Evolutionary conservation across 2,329 filamentous ascomycete genomes (phyloP).

Genomic region (Pseudogymnoascus sp.): DNA sequence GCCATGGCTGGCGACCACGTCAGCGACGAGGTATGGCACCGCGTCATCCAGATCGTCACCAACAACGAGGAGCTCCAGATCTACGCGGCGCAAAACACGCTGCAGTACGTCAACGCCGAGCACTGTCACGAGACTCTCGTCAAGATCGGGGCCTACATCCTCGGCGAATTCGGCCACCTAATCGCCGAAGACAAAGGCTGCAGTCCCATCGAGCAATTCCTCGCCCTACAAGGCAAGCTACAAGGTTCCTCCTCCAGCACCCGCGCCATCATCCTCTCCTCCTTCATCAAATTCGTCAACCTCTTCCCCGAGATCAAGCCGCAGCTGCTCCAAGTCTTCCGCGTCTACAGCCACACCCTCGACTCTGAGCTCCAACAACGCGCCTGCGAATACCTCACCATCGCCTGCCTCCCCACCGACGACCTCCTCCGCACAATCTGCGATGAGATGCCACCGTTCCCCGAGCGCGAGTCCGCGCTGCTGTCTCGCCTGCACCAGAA

Average conservation of each 20-base stretch:
- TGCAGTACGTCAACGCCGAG: slow-evolving; percentile 86
- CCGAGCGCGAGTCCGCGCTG: slow-evolving; percentile 84
- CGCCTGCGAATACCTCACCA: slow-evolving; percentile 85
- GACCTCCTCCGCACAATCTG: slow-evolving; percentile 88
- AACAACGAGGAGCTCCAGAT: slow-evolving; percentile 98
- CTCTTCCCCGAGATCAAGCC: slow-evolving; percentile 97
- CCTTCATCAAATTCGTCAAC: slow-evolving; percentile 96
- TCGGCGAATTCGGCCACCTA: slow-evolving; percentile 94
- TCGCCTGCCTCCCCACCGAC: slow-evolving; percentile 80
- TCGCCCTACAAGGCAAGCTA: slow-evolving; percentile 86
- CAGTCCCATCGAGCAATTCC: slow-evolving; percentile 94
- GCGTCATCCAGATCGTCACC: slow-evolving; percentile 96
- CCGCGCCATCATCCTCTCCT: slow-evolving; percentile 86
- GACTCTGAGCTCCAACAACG: slow-evolving; percentile 94
- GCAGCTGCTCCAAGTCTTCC: slow-evolving; percentile 83
- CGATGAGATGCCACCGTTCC: slow-evolving; percentile 98
- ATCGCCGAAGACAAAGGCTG: slow-evolving; percentile 87
- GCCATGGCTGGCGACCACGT: slow-evolving; percentile 97
- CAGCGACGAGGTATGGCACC: slow-evolving; percentile 98
- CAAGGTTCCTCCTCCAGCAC: slow-evolving; percentile 82
- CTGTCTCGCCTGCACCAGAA: slow-evolving; percentile 91
- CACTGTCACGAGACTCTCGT: slow-evolving; percentile 95
- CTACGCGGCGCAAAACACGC: slow-evolving; percentile 86
- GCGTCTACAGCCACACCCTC: slow-evolving; percentile 84
- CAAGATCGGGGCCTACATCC: slow-evolving; percentile 92